A percentile compares a stretch with the other conserved stretches of the same genome.
Evolutionary conservation across 1,139 yeast species (phyloP).

Genomic region (Hanseniaspora gamundiae): DNA sequence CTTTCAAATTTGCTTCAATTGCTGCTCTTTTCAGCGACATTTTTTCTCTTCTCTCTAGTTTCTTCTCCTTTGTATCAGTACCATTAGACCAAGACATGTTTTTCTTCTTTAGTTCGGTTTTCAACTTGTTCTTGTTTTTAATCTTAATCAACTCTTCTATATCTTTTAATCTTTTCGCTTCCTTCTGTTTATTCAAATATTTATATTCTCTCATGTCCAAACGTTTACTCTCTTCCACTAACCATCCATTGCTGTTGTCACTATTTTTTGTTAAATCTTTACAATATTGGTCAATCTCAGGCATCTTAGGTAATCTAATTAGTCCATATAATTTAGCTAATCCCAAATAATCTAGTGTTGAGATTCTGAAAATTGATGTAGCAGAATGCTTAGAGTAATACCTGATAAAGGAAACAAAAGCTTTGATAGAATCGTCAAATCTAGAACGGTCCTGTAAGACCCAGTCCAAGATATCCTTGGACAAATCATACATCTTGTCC

Average conservation of each 20-base stretch:
- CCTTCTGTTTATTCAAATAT: conserved; percentile 55
- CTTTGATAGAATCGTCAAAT: conserved; percentile 66
- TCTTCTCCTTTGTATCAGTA: conserved; percentile 48
- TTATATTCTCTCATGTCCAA: conserved; percentile 55
- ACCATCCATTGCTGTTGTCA: conserved; percentile 49
- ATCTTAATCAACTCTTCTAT: conserved; percentile 34
- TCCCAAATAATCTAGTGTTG: conserved; percentile 57
- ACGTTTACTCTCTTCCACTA: conserved; percentile 32
- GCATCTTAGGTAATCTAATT: conserved; percentile 84
- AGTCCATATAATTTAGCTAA: conserved; percentile 71
- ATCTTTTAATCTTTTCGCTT: conserved; percentile 47
- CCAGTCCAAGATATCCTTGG: conserved; percentile 38
- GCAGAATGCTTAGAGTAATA: conserved; percentile 90
- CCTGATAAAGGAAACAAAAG: conserved; percentile 75
- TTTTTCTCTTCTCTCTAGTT: conserved; percentile 50
- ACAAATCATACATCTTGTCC: conserved; percentile 23
- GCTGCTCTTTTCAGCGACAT: conserved; percentile 53
- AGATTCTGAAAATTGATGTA: conserved; percentile 71
- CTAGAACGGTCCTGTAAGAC: conserved; percentile 60
- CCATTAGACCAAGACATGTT: conserved; percentile 78
- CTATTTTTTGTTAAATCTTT: conserved; percentile 24
- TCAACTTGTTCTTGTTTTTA: conserved; percentile 35
- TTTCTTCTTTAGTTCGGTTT: conserved; percentile 36
- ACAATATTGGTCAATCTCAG: conserved; percentile 55
- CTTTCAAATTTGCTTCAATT: conserved; percentile 42